Conservation (phyloP, 306 rosid genomes). For the Crataegus laevigata region DNA sequence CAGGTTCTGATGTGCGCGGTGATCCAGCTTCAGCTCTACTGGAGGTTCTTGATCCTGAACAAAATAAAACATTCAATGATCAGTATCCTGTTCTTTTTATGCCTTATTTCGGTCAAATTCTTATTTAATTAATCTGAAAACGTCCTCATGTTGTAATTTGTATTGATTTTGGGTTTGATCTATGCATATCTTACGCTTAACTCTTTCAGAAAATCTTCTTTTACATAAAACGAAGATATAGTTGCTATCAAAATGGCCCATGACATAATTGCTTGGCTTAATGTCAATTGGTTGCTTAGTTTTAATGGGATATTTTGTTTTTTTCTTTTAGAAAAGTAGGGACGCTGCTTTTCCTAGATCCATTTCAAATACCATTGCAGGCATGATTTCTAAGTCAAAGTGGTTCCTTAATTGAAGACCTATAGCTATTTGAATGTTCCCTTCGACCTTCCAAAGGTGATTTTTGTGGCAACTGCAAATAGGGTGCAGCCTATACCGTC, state of each 20-base stretch:
- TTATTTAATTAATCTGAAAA: neutral
- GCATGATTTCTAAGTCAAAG: neutral
- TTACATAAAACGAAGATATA: neutral
- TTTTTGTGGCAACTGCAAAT: slow-evolving; percentile 96
- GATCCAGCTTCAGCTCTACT: slow-evolving; percentile 97
- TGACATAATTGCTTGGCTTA: neutral
- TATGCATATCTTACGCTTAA: neutral
- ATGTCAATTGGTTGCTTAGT: neutral
- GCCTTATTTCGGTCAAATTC: neutral
- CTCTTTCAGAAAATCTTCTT: neutral
- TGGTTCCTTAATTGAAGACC: slow-evolving; percentile 51
- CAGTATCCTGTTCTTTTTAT: slow-evolving; percentile 68
- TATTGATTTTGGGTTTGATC: neutral
- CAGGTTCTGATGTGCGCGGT: slow-evolving; percentile 93
- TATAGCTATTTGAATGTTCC: slow-evolving; percentile 95
- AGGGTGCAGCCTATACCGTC: slow-evolving; percentile 91
- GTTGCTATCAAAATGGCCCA: neutral
- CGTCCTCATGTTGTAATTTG: neutral
- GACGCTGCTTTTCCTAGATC: neutral
- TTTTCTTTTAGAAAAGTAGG: neutral
- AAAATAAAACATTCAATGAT: slow-evolving; percentile 82
- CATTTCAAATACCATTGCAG: neutral
- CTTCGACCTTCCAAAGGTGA: slow-evolving; percentile 84
- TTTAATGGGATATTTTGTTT: neutral
- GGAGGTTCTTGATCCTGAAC: slow-evolving; percentile 98